Conservation (phyloP, 2,329 filamentous ascomycete species). For the Acarospora socialis region DNA sequence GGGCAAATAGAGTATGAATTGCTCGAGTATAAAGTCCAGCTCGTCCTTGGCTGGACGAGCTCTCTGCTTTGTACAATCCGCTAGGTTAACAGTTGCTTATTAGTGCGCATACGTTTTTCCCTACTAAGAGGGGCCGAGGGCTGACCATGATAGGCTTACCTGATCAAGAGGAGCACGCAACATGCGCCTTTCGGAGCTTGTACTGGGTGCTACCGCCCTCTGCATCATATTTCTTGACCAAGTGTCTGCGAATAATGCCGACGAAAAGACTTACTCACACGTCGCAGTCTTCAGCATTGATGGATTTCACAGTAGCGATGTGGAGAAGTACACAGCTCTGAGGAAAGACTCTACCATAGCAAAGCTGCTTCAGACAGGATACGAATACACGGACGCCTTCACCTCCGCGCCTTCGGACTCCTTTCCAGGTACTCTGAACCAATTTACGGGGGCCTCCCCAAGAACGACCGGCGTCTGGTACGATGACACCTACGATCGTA, state of each 20-base stretch:
- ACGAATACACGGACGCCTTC: conserved; percentile 17
- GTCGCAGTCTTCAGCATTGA: conserved; percentile 16
- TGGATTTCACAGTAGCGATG: conserved; percentile 16
- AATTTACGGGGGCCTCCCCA: conserved; percentile 16
- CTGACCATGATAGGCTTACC: no score
- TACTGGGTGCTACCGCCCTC: no score
- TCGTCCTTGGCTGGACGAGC: no score
- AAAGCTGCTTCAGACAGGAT: conserved; percentile 13
- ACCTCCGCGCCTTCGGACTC: conserved; percentile 20
- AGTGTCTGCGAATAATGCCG: not conserved
- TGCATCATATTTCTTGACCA: no score
- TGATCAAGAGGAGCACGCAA: no score
- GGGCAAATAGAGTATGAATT: no score
- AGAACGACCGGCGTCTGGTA: conserved; percentile 16
- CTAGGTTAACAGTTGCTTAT: no score
- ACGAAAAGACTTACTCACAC: conserved; percentile 14
- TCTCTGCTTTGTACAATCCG: no score
- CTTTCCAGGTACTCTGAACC: conserved; percentile 16
- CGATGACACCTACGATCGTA: conserved; percentile 17
- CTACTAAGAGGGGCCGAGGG: no score
- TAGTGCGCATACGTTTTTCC: no score
- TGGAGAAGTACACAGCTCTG: conserved; percentile 14
- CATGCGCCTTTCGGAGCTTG: no score
- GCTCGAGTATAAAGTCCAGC: no score
- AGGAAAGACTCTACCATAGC: conserved; percentile 15